Evolutionary conservation across 2,329 filamentous ascomycete genomes (phyloP).

Genomic region (Arthrobotrys megalospora): DNA sequence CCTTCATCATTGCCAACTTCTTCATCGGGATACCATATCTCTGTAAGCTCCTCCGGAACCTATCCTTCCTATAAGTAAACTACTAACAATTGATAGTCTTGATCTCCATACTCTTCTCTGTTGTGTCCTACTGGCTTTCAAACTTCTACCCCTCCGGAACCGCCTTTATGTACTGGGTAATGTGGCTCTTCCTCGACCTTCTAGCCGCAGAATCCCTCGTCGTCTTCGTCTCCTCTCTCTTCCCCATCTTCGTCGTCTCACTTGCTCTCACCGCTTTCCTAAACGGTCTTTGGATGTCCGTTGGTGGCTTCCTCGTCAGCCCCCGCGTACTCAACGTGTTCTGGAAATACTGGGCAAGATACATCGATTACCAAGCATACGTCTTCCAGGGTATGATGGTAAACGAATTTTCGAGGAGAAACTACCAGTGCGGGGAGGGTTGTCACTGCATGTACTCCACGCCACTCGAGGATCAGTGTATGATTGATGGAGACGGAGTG

Average conservation of each 20-base stretch:
- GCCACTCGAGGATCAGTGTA: slow-evolving; percentile 75
- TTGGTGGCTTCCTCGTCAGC: slow-evolving; percentile 84
- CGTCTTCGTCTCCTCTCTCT: slow-evolving; percentile 79
- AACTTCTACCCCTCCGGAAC: slow-evolving; percentile 78
- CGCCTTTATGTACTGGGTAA: slow-evolving; percentile 82
- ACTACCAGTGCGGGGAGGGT: slow-evolving; percentile 74
- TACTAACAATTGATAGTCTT: slow-evolving; percentile 70
- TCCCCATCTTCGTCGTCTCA: slow-evolving; percentile 84
- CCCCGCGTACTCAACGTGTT: slow-evolving; percentile 82
- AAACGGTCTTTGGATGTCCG: slow-evolving; percentile 91
- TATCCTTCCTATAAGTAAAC: background rate
- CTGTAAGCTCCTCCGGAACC: slow-evolving; percentile 65
- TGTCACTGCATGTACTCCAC: slow-evolving; percentile 82
- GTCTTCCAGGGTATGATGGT: slow-evolving; percentile 96
- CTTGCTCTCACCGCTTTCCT: slow-evolving; percentile 86
- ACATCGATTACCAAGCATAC: slow-evolving; percentile 88
- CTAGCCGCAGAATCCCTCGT: slow-evolving; percentile 86
- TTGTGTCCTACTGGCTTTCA: slow-evolving; percentile 83
- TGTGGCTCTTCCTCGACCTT: slow-evolving; percentile 89
- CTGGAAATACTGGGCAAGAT: slow-evolving; percentile 89
- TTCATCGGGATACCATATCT: slow-evolving; percentile 84
- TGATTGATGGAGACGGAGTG: slow-evolving; percentile 80
- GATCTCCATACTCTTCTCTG: slow-evolving; percentile 81
- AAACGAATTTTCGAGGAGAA: slow-evolving; percentile 81
- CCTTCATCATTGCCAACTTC: slow-evolving; percentile 84